Percentiles rank a stretch among this genome's conserved stretches.
Evolutionary conservation across 208 protist genomes (phyloP).

Genomic region (Leishmania gerbilli): DNA sequence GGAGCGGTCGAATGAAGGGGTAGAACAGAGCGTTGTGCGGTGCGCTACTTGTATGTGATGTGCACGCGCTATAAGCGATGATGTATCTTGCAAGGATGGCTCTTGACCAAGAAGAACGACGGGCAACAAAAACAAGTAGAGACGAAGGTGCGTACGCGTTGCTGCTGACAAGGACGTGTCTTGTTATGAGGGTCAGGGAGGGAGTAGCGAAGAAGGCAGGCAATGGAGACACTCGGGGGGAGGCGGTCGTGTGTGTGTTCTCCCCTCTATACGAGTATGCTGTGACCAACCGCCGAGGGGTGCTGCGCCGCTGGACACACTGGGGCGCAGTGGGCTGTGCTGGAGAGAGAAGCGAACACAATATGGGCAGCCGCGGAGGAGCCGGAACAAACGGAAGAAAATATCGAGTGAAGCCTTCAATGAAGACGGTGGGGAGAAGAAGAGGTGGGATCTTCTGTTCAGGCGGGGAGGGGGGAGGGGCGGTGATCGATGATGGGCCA

Average conservation of each 20-base stretch:
- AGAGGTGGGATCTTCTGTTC: not conserved
- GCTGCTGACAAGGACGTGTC: not conserved
- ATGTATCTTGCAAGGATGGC: not conserved
- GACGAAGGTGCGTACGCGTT: not conserved
- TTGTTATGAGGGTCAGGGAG: not conserved
- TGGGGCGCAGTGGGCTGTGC: not conserved
- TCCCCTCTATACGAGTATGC: not conserved
- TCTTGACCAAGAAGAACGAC: not conserved
- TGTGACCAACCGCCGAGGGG: not conserved
- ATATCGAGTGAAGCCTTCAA: not conserved
- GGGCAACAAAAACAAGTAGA: not conserved
- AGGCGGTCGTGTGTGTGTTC: not conserved
- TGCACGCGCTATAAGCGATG: not conserved
- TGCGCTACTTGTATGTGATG: not conserved
- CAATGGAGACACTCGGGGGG: not conserved
- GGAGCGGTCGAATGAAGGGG: not conserved
- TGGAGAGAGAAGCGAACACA: not conserved
- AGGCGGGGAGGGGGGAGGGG: not conserved
- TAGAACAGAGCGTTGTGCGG: not conserved
- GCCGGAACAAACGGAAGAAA: not conserved
- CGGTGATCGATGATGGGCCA: too few relatives aligned
- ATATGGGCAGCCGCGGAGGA: not conserved
- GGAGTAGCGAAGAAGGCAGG: not conserved
- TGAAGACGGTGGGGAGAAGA: too few relatives aligned
- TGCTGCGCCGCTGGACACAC: not conserved